Evolutionary conservation across 331 rosid genomes (phyloP), one percentile per base, ranked within the genome.

Genomic region (Rhamnella rubrinervis): DNA sequence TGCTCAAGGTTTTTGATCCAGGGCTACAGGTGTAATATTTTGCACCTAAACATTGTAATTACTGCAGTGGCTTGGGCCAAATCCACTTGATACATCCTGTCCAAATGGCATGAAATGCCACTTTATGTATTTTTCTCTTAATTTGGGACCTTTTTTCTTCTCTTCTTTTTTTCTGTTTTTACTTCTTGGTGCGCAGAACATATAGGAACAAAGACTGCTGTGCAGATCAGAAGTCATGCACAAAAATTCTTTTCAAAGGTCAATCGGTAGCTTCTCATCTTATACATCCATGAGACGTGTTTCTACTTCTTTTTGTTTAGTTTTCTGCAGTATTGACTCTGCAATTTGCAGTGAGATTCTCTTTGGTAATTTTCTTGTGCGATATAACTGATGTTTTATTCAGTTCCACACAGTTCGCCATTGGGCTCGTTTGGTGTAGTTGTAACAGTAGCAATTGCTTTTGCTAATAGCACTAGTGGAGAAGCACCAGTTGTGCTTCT

Each of bases 241-340:
- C 98, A 95, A 77, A 95, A 95, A 76, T 95, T 95, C 82, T 95
- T 95, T 87, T 83, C 98, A 80, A 95, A 95, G 98, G 98, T 95
- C 73, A 77, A 78, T 80, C 62, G 72, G 70, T 81, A 82, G 82
- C 88, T 79, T 85, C 78, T 82, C 82, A 59, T 66, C 77, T 78
- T 72, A 55, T 68, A 51, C 74, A 76, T 83, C 74, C 68, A 59
- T 68, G 66, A 57, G 70, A 44, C 51, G n/a, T 26, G 37, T 68
- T 70, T 67, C 72, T 80, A 23, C 38, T 55, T 68, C 37, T 59
- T 44, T 38, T 47, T 46, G 21, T 60, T 56, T 72, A 35, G 65
- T 79, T 64, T 7, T 49, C 49, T 11, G 39, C 55, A 63, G 37
- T 37, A 35, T 19, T 58, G 28, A 14, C 44, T 44, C 50, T 55